Conservation (phyloP, 805 yeast genomes). For the Dipodascus albidus region DNA sequence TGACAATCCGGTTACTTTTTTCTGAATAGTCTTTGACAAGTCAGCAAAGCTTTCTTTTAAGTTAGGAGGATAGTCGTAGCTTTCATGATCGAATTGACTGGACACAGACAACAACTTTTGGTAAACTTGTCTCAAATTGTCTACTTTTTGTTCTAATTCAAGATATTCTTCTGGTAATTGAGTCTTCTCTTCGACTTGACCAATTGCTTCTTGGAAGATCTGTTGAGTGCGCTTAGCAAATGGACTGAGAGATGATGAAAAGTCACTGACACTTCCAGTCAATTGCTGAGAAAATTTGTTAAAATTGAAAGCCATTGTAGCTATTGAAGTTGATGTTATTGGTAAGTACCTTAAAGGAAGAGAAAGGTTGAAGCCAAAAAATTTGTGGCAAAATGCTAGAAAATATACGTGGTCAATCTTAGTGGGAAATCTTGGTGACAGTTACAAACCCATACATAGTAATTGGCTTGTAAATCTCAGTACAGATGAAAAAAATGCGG, state of each 20-base stretch:
- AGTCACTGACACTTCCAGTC: slow-evolving; percentile 25
- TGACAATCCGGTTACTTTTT: slow-evolving; percentile 54
- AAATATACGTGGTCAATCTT: background rate
- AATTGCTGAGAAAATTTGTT: slow-evolving; percentile 28
- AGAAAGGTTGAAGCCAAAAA: background rate
- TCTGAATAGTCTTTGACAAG: slow-evolving; percentile 52
- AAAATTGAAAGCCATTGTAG: slow-evolving; percentile 20
- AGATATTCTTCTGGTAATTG: slow-evolving; percentile 76
- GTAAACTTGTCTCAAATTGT: slow-evolving; percentile 59
- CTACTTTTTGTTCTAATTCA: slow-evolving; percentile 62
- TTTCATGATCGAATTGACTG: slow-evolving; percentile 55
- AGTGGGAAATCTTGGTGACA: too few species aligned
- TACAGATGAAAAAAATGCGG: too few species aligned
- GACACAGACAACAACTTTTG: slow-evolving; percentile 43
- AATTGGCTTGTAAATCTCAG: too few species aligned
- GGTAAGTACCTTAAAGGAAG: background rate
- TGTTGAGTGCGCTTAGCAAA: slow-evolving; percentile 75
- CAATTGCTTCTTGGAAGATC: slow-evolving; percentile 66
- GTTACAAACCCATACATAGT: too few species aligned
- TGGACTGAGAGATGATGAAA: slow-evolving; percentile 43
- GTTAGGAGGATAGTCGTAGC: slow-evolving; percentile 75
- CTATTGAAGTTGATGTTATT: background rate
- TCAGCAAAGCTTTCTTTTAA: slow-evolving; percentile 66
- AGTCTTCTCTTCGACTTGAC: slow-evolving; percentile 71
- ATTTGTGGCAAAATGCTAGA: background rate